Evolutionary conservation across 768 basidiomycete genomes (phyloP), one percentile per base, ranked within the genome.

Genomic region (Gymnopilus junonius): DNA sequence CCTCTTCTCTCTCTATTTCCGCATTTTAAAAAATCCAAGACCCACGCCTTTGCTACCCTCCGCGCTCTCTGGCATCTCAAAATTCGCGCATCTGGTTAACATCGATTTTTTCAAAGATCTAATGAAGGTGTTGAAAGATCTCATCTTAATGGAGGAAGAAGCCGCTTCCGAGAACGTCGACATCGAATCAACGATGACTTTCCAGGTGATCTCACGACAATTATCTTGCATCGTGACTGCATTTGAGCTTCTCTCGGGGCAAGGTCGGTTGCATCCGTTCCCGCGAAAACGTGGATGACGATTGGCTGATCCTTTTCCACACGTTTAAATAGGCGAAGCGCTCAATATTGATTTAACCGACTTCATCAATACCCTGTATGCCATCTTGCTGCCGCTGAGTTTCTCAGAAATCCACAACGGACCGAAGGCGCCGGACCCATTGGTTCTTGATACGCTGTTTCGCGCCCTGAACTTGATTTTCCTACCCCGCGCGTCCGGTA

Each of bases 61-160:
- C 32, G 96, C 95, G 43, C 82, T 99, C 65, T 89, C 91, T 70
- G 97, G 97, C 64, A 92, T 99, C 69, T 89, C 95, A 2, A 90
- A 88, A 78, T 99, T 94, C 72, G 91, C 97, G 1, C 97, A 99
- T 74, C 86, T 98, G 61, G 95, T 99, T 75, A 99, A 97, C 76
- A 86, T 99, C 69, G 96, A 99, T 75, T 99, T 99, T 79, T 99
- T 99, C 87, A 90, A 91, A 71, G 97, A 99, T 77, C 82, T 99
- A 50, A 85, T 99, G 81, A 82, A 86, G 58, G 93, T 95, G 5
- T 81, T 99, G 34, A 92, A 92, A 77, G 83, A 83, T 61, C 84
- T 96, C 61, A 87, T 96, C 69, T 71, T 79, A 55, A 86, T 86
- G 64, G 80, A 83, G 43, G 79, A 80, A 48, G 77, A 78, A 60